Conservation (phyloP, 805 yeast genomes). For the Suhomyces tanzawaensis region DNA sequence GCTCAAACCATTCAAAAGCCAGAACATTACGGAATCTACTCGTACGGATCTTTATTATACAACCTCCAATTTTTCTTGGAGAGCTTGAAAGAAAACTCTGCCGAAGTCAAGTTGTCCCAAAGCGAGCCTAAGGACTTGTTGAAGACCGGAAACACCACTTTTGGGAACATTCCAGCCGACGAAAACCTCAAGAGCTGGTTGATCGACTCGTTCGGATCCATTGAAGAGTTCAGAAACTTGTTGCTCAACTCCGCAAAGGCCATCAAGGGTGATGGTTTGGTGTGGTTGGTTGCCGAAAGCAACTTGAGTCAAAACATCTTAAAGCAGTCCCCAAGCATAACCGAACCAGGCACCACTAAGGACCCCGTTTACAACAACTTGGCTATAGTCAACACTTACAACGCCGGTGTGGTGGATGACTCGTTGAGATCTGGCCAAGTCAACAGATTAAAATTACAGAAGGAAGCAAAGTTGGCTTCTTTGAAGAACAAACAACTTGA, state of each 20-base stretch:
- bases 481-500: slow-evolving; percentile 24
- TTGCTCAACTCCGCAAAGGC: slow-evolving; percentile 66
- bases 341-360: slow-evolving; percentile 11
- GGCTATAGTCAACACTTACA: slow-evolving; percentile 78
- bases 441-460: slow-evolving; percentile 39
- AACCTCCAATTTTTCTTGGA: slow-evolving; percentile 50
- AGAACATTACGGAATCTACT: slow-evolving; percentile 42
- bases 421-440: slow-evolving; percentile 54
- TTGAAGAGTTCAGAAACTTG: slow-evolving; percentile 71
- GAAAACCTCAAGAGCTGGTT: slow-evolving; percentile 47
- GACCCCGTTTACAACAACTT: slow-evolving; percentile 42
- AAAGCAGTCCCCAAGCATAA: slow-evolving; percentile 15
- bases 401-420: slow-evolving; percentile 79
- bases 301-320: slow-evolving; percentile 27
- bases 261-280: slow-evolving; percentile 84
- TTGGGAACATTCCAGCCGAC: slow-evolving; percentile 33
- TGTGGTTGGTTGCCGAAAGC: slow-evolving; percentile 78
- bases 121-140: slow-evolving; percentile 35
- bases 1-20: slow-evolving; percentile 44
- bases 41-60: slow-evolving; percentile 46
- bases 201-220: slow-evolving; percentile 65
- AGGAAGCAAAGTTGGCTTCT: slow-evolving; percentile 28
- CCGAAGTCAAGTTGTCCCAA: slow-evolving; percentile 17
- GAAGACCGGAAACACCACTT: slow-evolving; percentile 42
- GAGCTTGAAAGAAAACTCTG: slow-evolving; percentile 31